These are phyloP conservation scores for Amylocarpus encephaloides DNA, from an alignment of 2,329 filamentous ascomycete species.

Conservation along the genomic window DNA sequence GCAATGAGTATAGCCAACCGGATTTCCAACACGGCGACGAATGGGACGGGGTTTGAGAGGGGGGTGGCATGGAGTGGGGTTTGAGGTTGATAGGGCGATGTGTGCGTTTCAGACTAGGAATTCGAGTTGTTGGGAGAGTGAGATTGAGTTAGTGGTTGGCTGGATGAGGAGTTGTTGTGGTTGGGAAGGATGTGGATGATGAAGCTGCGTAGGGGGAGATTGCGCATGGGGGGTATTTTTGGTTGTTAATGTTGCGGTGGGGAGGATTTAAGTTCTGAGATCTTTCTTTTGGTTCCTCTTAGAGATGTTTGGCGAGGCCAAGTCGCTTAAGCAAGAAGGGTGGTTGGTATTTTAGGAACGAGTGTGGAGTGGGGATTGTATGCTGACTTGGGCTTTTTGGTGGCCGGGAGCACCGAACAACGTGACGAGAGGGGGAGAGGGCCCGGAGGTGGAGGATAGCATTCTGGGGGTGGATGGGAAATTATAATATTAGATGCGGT, in stretches of 20 bases:
- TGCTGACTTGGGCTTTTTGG: neutral
- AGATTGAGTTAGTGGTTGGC: slow-evolving; percentile 36
- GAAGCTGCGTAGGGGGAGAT: slow-evolving; percentile 30
- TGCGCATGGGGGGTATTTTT: slow-evolving; percentile 30
- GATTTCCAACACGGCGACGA: neutral
- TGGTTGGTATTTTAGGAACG: neutral
- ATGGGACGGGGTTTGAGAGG: neutral
- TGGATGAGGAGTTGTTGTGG: slow-evolving; percentile 27
- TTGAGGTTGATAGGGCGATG: slow-evolving; percentile 32
- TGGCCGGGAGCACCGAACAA: slow-evolving; percentile 32
- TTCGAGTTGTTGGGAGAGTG: slow-evolving; percentile 14
- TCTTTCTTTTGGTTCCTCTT: neutral
- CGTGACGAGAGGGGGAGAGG: slow-evolving; percentile 30
- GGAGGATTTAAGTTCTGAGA: slow-evolving; percentile 22
- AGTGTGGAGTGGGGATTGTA: neutral
- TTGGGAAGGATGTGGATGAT: slow-evolving; percentile 25
- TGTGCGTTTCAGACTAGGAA: neutral
- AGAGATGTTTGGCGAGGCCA: too few relatives aligned
- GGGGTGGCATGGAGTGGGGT: slow-evolving; percentile 32
- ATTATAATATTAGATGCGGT: too few relatives aligned
- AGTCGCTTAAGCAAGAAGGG: too few relatives aligned
- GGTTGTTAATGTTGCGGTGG: slow-evolving; percentile 38
- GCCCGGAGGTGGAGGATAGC: slow-evolving; percentile 35
- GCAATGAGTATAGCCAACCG: slow-evolving; percentile 36
- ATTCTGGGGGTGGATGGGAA: slow-evolving; percentile 37